These are phyloP conservation scores for Fusarium sp. DNA, from an alignment of 2,329 filamentous ascomycete genomes.

Conservation along the genomic window DNA sequence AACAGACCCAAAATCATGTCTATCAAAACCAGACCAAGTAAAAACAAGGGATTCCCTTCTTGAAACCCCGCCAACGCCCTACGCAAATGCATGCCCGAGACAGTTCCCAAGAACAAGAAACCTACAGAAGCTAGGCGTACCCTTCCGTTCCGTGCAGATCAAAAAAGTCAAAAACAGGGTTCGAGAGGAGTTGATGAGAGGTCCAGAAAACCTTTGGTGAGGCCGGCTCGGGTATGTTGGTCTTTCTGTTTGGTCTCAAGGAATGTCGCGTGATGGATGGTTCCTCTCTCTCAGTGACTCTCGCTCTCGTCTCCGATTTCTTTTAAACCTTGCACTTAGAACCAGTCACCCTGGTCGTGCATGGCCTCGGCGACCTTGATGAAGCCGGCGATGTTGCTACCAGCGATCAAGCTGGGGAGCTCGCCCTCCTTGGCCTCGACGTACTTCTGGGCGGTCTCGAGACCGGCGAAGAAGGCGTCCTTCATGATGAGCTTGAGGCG, in stretches of 20 bases:
- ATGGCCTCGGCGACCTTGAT: conserved; percentile 95
- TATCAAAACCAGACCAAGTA: conserved; percentile 18
- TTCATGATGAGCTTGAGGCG: conserved; percentile 97
- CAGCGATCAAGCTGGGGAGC: conserved; percentile 88
- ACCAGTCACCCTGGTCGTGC: conserved; percentile 98
- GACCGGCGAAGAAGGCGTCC: conserved; percentile 86
- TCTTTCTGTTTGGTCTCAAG: conserved; percentile 22
- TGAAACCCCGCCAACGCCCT: conserved; percentile 42
- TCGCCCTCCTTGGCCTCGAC: conserved; percentile 79
- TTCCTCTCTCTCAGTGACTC: conserved; percentile 14
- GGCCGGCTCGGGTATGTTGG: conserved; percentile 39
- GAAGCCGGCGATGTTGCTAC: conserved; percentile 97
- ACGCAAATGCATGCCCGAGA: conserved; percentile 41
- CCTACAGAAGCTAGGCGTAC: conserved; percentile 19
- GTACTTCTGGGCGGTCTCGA: conserved; percentile 89
- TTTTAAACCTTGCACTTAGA: conserved; percentile 39
- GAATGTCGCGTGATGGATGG: background rate
- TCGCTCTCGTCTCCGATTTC: conserved; percentile 13
- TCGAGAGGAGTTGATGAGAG: conserved; percentile 9
- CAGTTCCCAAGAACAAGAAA: conserved; percentile 36
- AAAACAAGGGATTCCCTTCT: conserved; percentile 28
- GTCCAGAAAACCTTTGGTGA: conserved; percentile 34
- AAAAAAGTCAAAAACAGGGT: conserved; percentile 7
- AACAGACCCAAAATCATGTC: conserved; percentile 5
- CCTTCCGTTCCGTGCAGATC: conserved; percentile 4